Evolutionary conservation across 192 early-diverging fungal genomes (phyloP), one percentile per base, ranked within the genome.

Genomic region (Funneliformis geosporum): DNA sequence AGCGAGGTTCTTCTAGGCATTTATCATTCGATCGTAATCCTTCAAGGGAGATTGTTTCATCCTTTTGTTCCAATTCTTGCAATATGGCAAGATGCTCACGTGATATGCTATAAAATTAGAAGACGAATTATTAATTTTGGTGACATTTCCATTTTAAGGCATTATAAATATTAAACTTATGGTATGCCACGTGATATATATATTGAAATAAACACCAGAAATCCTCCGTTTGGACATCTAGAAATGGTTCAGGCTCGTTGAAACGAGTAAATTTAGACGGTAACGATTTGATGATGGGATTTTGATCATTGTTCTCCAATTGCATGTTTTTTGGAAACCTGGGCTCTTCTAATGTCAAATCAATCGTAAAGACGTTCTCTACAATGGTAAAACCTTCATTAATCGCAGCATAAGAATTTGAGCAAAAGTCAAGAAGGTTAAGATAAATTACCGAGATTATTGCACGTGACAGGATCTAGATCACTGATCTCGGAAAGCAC

Each of bases 1-100:
- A 39, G 14, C 69, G 23, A 39, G 65, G 28, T 79, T 69, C 77
- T 59, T 79, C 77, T 6, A 70, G 8, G 21, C 60, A 67, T 33
- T 47, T 18, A 60, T 69, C 14, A 27, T 79, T 44, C 43, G 67
- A 28, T 9, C n/a, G 9, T 23, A 78, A 68, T 7, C 43, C 38
- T 27, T 47, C 14, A n/a, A 67, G 5, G 10, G 10, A 28, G 16
- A 46, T 7, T 28, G 21, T 28, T 7, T 78, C 60, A 50, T 44
- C 21, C 11, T 44, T 14, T 8, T 47, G n/a, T 11, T 27, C 11
- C 21, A n/a, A 21, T 16, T 66, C 43, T n/a, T n/a, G 8, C 6
- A 18, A 9, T 0, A 33, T 33, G 33, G 33, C 33, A 33, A 33
- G 33, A 33, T 33, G 1, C 0, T 33, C 33, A 2, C 33, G 33